Evolutionary conservation across 345 rosid genomes (phyloP), one percentile per base, ranked within the genome.

Genomic region (Brassica cretica): DNA sequence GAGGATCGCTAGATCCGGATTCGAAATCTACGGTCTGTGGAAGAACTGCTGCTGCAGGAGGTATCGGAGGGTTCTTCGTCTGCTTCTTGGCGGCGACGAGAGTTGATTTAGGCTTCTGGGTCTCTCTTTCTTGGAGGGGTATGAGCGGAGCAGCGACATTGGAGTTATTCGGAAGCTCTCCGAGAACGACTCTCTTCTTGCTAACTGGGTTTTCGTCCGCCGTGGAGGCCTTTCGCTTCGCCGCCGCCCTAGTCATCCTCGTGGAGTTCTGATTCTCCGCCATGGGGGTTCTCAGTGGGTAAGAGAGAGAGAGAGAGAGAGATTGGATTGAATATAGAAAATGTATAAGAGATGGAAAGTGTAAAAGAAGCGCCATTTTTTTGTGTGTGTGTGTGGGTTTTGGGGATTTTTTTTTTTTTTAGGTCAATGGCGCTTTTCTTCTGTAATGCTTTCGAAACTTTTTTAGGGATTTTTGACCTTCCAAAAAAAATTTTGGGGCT

Each of bases 141-240:
- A 66, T 39, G 7, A 35, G 39, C 1, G 66, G 66, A 77, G 66
- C 66, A 77, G 49, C 61, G 19, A 73, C 78, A 69, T 79, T 74
- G 12, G 77, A 18, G 2, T 1, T 21, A 55, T 79, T 74, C 0
- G 10, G 46, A 73, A 79, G 75, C 70, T 74, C 79, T n/a, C 71
- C 79, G 18, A 79, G 78, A 0, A 79, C 82, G 0, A 79, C 78
- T 64, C 82, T 79, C 71, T 74, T 79, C 71, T 79, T 79, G 32
- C 25, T 74, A 69, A 49, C 69, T 63, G 58, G 55, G 32, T 67
- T 29, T n/a, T 61, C 70, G 7, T 79, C 74, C 16, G 39, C 0
- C 14, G 24, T 44, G 15, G 82, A 61, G 8, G 82, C 82, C 10
- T 73, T 74, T 14, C 82, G 72, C 18, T 79, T 79, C 59, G 78